Evolutionary conservation across 176 grass and related monocot genomes (phyloP).

Genomic region (Ampelocalamus luodianensis): DNA sequence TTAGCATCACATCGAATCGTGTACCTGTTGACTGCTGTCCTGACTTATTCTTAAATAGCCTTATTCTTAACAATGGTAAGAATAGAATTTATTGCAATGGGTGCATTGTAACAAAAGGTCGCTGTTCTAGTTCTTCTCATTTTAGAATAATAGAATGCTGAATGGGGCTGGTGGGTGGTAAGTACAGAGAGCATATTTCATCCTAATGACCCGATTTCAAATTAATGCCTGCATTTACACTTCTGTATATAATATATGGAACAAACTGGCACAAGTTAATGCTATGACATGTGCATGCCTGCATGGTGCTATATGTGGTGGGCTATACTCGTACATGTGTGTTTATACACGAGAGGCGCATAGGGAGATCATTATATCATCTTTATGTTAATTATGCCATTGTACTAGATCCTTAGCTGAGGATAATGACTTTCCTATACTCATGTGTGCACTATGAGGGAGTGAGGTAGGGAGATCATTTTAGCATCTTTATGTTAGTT

Average conservation of each 20-base stretch:
- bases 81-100: background rate
- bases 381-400: background rate
- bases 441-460: background rate
- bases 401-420: background rate
- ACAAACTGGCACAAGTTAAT: background rate
- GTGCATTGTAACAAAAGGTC: background rate
- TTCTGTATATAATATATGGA: slow-evolving; percentile 5
- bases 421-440: background rate
- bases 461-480: slow-evolving; percentile 2
- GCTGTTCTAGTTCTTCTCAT: background rate
- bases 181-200: background rate
- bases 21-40: background rate
- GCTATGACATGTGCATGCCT: background rate
- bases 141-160: background rate
- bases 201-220: background rate
- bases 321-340: background rate
- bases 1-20: background rate
- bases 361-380: background rate
- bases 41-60: background rate
- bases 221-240: background rate
- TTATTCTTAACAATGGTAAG: background rate
- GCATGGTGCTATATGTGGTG: background rate
- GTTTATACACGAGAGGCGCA: background rate
- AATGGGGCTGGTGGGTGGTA: background rate
- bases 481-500: background rate